Evolutionary conservation across 2,329 filamentous ascomycete species (phyloP).

Genomic region (Dothideomycetidae sp.): DNA sequence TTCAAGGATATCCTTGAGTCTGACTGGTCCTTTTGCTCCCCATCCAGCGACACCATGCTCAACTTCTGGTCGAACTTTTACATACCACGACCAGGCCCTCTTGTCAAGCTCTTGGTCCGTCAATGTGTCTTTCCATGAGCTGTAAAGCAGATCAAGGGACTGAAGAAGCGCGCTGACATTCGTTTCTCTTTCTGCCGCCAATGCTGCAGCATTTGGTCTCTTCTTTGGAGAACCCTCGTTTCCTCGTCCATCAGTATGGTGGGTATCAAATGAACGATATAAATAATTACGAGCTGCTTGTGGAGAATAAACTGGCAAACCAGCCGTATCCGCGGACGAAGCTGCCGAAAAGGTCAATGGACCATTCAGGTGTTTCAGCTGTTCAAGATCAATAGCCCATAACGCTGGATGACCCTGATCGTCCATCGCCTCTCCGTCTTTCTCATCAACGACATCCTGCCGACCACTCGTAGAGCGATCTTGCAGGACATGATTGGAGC

Average conservation of each 20-base stretch:
- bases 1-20: constrained; percentile 50
- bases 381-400: constrained; percentile 46
- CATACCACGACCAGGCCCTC: constrained; percentile 71
- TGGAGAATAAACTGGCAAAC: constrained; percentile 60
- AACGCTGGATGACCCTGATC: constrained; percentile 32
- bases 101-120: constrained; percentile 53
- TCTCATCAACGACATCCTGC: constrained; percentile 4
- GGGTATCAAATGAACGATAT: constrained; percentile 43
- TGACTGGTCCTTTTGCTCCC: constrained; percentile 65
- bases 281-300: constrained; percentile 51
- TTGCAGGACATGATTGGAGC: constrained; percentile 10
- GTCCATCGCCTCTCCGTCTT: constrained; percentile 11
- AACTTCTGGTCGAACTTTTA: constrained; percentile 60
- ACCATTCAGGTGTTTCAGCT: constrained; percentile 28
- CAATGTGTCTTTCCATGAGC: constrained; percentile 58
- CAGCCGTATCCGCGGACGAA: constrained; percentile 19
- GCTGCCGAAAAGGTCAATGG: constrained; percentile 12
- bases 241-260: constrained; percentile 10
- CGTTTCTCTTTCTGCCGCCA: constrained; percentile 48
- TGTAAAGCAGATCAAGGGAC: constrained; percentile 55
- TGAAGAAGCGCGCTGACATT: constrained; percentile 57
- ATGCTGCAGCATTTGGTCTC: constrained; percentile 38
- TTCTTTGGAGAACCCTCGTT: constrained; percentile 13
- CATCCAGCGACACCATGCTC: constrained; percentile 61
- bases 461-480: neutral